Evolutionary conservation across 169 alveolate species (phyloP).

Genomic region (Cryptosporidium bovis): DNA sequence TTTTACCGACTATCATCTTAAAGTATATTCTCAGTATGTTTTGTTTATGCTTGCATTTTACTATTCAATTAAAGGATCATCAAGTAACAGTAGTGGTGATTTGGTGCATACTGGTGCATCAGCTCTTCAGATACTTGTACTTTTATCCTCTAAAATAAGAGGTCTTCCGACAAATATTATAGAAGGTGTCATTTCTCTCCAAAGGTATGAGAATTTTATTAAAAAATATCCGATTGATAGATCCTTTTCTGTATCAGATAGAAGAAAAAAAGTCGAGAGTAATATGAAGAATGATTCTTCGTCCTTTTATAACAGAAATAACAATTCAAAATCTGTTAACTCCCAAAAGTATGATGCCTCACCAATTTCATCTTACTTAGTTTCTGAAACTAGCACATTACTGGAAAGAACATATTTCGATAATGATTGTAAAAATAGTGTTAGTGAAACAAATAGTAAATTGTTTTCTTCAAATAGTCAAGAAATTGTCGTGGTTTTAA

Average conservation of each 20-base stretch:
- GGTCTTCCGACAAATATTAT: slow-evolving; percentile 63
- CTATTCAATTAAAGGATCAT: slow-evolving; percentile 5
- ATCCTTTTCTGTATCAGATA: not conserved
- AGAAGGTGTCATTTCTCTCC: slow-evolving; percentile 60
- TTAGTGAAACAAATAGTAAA: no score
- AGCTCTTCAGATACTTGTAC: slow-evolving; percentile 63
- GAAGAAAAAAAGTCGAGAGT: no score
- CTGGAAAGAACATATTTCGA: no score
- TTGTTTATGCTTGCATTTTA: slow-evolving; percentile 21
- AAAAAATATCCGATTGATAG: slow-evolving; percentile 32
- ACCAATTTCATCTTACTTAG: no score
- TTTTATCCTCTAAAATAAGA: slow-evolving; percentile 53
- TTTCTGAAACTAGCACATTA: no score
- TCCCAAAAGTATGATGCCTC: no score
- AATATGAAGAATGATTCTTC: no score
- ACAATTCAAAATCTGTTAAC: no score
- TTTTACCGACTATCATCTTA: slow-evolving; percentile 60
- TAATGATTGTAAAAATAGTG: no score
- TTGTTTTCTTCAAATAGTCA: not conserved
- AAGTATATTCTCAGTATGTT: slow-evolving; percentile 51
- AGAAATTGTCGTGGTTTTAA: not conserved
- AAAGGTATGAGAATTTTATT: slow-evolving; percentile 48
- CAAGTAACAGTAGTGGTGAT: not conserved
- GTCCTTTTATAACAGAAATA: no score
- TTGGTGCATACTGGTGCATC: slow-evolving; percentile 54